Evolutionary conservation across 2,329 filamentous ascomycete species (phyloP).

Genomic region (Trichocomaceae sp.): DNA sequence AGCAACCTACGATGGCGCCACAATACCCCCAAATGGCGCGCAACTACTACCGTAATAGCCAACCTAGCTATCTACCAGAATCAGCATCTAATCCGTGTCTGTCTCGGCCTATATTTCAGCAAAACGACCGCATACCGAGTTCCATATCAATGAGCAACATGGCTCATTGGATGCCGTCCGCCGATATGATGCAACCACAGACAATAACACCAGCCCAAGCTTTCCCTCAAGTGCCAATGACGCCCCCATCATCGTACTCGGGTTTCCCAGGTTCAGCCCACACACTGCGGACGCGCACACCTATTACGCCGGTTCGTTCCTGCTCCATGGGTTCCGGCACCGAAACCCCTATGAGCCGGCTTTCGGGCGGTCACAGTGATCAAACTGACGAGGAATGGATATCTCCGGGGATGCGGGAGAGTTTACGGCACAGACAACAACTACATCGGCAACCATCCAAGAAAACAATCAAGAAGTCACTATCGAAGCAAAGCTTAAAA

Average conservation of each 20-base stretch:
- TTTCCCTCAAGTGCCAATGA: slow-evolving; percentile 25
- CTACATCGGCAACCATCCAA: slow-evolving; percentile 28
- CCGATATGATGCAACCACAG: slow-evolving; percentile 29
- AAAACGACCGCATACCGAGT: slow-evolving; percentile 28
- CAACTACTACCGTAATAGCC: slow-evolving; percentile 29
- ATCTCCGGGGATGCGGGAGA: slow-evolving; percentile 29
- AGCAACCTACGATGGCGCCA: slow-evolving; percentile 25
- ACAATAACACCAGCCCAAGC: slow-evolving; percentile 34
- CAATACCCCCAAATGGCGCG: slow-evolving; percentile 32
- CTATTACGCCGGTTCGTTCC: slow-evolving; percentile 31
- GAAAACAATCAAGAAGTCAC: slow-evolving; percentile 25
- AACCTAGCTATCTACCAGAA: slow-evolving; percentile 30
- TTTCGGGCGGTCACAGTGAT: slow-evolving; percentile 29
- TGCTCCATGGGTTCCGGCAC: slow-evolving; percentile 31
- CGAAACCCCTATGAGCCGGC: slow-evolving; percentile 30
- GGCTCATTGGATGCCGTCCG: slow-evolving; percentile 30
- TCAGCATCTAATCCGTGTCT: slow-evolving; percentile 34
- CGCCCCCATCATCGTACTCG: slow-evolving; percentile 33
- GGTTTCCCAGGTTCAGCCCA: slow-evolving; percentile 30
- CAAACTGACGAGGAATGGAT: slow-evolving; percentile 30
- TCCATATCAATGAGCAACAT: slow-evolving; percentile 35
- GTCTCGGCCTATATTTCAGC: slow-evolving; percentile 34
- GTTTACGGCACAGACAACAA: slow-evolving; percentile 19
- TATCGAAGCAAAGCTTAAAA: slow-evolving; percentile 30
- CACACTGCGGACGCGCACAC: slow-evolving; percentile 31